Evolutionary conservation across 2,329 filamentous ascomycete genomes (phyloP), one percentile per base, ranked within the genome.

Genomic region (Diaporthe amygdali): DNA sequence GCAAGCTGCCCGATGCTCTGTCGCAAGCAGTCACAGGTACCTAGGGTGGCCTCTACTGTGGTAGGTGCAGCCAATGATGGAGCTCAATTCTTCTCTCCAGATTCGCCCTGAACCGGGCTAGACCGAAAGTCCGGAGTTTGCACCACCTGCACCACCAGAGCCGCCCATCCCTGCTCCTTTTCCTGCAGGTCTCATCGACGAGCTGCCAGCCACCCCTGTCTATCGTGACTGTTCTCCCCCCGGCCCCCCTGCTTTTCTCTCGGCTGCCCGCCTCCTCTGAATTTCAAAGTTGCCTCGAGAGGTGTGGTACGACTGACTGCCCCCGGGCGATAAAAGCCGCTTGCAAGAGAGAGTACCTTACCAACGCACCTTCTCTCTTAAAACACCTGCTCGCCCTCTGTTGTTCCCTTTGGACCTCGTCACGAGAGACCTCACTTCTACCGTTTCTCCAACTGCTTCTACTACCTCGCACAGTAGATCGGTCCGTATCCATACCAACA

Each of bases 21-120:
- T 64, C 30, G 41, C 59, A 20, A 20, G 59, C 27, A 37, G 59
- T 64, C 41, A 49, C 59, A 20, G 59, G 59, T 49, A 64, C 44
- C 59, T 64, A 63, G 41, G 59, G 20, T 49, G 30, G 1, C 59
- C n/a, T 20, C 44, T 37, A n/a, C n/a, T n/a, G n/a, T n/a, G n/a
- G n/a, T n/a, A n/a, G n/a, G n/a, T 20, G 14, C 59, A 49, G 51
- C 66, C 66, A 68, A 68, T 68, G 22, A 56, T 59, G 44, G 54
- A 68, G 66, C 66, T 68, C 52, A 34, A 68, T 55, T 64, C 44
- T 59, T 32, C 66, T 68, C 66, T 68, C 66, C 66, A 68, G 66
- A 68, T 59, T 68, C 46, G 66, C 17, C 52, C 66, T 49, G 66
- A 59, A 22, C 46, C 66, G 66, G 66, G 52, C 41, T 68, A 68